Conservation (phyloP, 179 eudicot species). For the Dionaea muscipula region DNA sequence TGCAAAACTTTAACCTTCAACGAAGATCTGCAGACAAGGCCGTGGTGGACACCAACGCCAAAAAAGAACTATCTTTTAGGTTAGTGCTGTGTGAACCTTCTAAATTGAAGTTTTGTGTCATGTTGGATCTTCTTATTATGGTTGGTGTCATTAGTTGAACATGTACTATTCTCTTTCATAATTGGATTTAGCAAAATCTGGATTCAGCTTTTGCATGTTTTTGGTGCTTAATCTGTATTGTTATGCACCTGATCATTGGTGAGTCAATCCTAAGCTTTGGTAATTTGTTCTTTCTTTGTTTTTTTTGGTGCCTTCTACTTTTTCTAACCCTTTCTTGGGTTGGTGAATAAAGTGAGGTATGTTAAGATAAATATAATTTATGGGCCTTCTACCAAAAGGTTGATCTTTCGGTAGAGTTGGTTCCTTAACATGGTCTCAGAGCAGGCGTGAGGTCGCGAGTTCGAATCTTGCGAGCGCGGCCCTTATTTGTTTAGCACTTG, state of each 20-base stretch:
- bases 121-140: background rate
- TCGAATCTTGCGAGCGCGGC: too few species aligned
- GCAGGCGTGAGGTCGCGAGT: too few species aligned
- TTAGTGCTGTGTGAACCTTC: conserved; percentile 16
- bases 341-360: too few species aligned
- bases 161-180: too few species aligned
- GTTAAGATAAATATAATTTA: too few species aligned
- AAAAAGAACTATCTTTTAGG: conserved; percentile 76
- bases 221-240: background rate
- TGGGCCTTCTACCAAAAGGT: too few species aligned
- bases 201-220: background rate
- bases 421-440: too few species aligned
- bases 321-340: too few species aligned
- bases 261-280: background rate
- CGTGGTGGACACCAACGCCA: conserved; percentile 97
- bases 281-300: background rate
- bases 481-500: too few species aligned
- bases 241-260: background rate
- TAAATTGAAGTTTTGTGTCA: background rate
- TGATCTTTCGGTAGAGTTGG: too few species aligned
- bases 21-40: conserved; percentile 73
- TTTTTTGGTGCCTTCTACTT: too few species aligned
- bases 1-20: conserved; percentile 65
- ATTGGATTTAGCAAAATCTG: background rate
- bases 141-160: too few species aligned